Conservation (phyloP, 2,329 filamentous ascomycete species). For the Phyllachora maydis region DNA sequence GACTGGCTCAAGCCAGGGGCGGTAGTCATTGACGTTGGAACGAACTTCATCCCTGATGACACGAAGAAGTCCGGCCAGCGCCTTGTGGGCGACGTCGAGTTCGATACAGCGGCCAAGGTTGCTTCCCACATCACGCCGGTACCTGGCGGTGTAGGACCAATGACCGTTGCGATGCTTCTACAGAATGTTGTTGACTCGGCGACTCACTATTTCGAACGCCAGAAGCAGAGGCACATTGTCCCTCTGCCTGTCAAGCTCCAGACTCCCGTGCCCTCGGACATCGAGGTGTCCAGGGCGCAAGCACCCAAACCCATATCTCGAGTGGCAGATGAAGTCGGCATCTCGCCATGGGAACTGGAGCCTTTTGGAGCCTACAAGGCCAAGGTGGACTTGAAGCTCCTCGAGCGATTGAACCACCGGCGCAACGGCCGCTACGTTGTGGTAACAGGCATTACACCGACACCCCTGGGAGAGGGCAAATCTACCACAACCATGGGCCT, state of each 20-base stretch:
- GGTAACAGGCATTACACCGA: slow-evolving; percentile 90
- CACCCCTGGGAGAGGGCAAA: slow-evolving; percentile 90
- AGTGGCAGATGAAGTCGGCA: slow-evolving; percentile 71
- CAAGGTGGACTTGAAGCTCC: slow-evolving; percentile 68
- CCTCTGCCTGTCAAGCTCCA: slow-evolving; percentile 68
- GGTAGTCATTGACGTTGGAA: slow-evolving; percentile 96
- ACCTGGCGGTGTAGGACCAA: slow-evolving; percentile 88
- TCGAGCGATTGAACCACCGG: slow-evolving; percentile 73
- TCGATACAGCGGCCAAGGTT: slow-evolving; percentile 61
- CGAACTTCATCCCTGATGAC: slow-evolving; percentile 79
- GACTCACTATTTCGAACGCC: slow-evolving; percentile 58
- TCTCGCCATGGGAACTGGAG: slow-evolving; percentile 75
- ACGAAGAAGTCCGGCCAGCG: slow-evolving; percentile 84
- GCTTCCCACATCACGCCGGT: slow-evolving; percentile 91
- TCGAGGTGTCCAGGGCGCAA: slow-evolving; percentile 75
- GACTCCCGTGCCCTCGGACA: slow-evolving; percentile 82
- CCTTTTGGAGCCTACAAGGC: slow-evolving; percentile 91
- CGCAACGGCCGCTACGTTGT: slow-evolving; percentile 79
- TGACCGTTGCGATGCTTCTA: slow-evolving; percentile 97
- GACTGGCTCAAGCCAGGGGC: slow-evolving; percentile 88
- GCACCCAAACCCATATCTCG: slow-evolving; percentile 79
- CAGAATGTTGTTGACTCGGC: slow-evolving; percentile 88
- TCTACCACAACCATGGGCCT: slow-evolving; percentile 95
- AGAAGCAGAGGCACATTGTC: slow-evolving; percentile 59
- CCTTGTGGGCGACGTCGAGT: slow-evolving; percentile 90